Evolutionary conservation across 371 early-diverging fungal species (phyloP), one percentile per base, ranked within the genome.

Genomic region (Rhizopus microsporus): DNA sequence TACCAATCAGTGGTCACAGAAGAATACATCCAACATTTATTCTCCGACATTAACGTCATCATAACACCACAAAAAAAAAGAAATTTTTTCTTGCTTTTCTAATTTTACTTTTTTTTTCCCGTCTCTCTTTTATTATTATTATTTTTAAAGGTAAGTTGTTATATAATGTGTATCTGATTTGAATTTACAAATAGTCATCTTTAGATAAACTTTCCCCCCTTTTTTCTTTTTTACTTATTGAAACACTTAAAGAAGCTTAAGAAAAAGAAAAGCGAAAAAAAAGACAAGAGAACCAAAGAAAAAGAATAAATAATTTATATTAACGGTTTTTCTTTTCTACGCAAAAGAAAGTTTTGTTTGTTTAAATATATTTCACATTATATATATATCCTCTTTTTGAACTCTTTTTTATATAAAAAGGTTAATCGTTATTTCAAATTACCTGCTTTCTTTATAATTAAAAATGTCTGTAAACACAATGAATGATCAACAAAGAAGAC

Each of bases 401-500:
- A 46, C 38, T 10, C 38, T 10, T 37, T 37, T 37, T 37, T 37
- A 37, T 15, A 29, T 46, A 46, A 46, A 23, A 23, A 23, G 23
- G 23, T 23, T 23, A 23, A 23, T 23, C 23, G n/a, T n/a, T 23
- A 23, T 23, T 23, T 23, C 23, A 23, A 23, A 23, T 23, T 23
- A 23, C 23, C 23, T 23, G 23, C 23, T 23, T 23, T 23, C 23
- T 23, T 23, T 23, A 23, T 23, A 23, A 23, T 23, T 23, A 23
- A 23, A 46, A 15, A 46, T 46, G 46, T 46, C 46, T 17, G 46
- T 46, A 29, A 46, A 46, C 29, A 29, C 46, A 46, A 46, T 46
- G 46, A 46, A 46, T 46, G 46, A 15, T 29, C 46, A 46, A 46
- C 46, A 46, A 23, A 46, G 46, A 46, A 46, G 46, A 23, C 46